These are phyloP conservation scores for Chaetomium fimeti DNA, from an alignment of 495 filamentous ascomycete species.

Conservation along the genomic window DNA sequence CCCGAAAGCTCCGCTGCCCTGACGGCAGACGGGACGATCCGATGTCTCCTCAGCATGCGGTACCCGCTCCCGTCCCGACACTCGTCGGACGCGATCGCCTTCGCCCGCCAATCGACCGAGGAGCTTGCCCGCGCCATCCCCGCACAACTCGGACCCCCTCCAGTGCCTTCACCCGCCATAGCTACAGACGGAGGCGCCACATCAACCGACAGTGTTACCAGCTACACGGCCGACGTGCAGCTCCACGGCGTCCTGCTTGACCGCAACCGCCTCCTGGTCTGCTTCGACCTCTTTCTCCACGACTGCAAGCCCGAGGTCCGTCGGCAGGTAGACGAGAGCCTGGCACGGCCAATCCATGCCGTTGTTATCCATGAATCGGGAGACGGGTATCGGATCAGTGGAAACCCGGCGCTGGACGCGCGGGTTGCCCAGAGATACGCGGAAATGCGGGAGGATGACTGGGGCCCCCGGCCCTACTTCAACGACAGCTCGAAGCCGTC, in stretches of 20 bases:
- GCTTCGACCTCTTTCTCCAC: slow-evolving; percentile 15
- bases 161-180: slow-evolving; percentile 5
- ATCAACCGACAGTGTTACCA: slow-evolving; percentile 7
- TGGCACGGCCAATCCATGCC: slow-evolving; percentile 9
- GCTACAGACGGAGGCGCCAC: background rate
- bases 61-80: slow-evolving; percentile 10
- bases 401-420: slow-evolving; percentile 1
- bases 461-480: slow-evolving; percentile 7
- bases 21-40: slow-evolving; percentile 8
- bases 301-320: slow-evolving; percentile 13
- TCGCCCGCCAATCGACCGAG: slow-evolving; percentile 1
- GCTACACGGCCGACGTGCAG: background rate
- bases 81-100: slow-evolving; percentile 8
- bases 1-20: slow-evolving; percentile 10
- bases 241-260: slow-evolving; percentile 12
- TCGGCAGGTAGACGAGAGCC: slow-evolving; percentile 9
- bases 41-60: slow-evolving; percentile 12
- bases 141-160: slow-evolving; percentile 6
- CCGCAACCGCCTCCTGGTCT: slow-evolving; percentile 10
- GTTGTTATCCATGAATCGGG: slow-evolving; percentile 1
- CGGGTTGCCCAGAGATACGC: slow-evolving; percentile 2
- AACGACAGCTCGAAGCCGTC: background rate
- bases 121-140: slow-evolving; percentile 6
- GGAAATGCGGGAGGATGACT: background rate
- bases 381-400: slow-evolving; percentile 1